Base-by-base conservation (phyloP, 2,329 filamentous ascomycete genomes). In the Colletotrichum orbiculare region DNA sequence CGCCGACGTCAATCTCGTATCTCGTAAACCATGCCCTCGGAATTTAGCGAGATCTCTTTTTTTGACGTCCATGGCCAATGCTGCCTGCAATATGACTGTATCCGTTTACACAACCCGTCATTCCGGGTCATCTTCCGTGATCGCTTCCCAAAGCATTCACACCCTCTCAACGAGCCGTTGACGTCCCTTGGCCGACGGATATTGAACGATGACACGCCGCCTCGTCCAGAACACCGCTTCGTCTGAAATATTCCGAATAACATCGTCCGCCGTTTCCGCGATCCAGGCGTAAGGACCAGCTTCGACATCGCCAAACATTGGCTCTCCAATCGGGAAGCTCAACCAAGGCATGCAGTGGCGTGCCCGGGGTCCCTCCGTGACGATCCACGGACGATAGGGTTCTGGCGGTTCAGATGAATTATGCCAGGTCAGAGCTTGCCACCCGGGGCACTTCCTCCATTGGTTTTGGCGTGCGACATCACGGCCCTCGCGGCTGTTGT, bases 401-500 rank as follows among this genome's bases (percentile, higher is more conserved):
- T 53, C 6, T 33, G 5, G 12, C 34, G 48, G 10, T 64, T 59
- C 54, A 64, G 60, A 64, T 42, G 54, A 59, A 42, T n/a, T 52
- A 25, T 41, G 11, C 38, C 43, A 15, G 11, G 60, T 25, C 47
- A 13, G 38, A 54, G 25, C 48, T 59, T 17, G 15, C 10, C 15
- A 12, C 17, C n/a, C 42, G 8, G 12, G 25, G 13, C 38, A 12
- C 46, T 47, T 59, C 9, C 41, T 35, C 8, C 8, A 41, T 47
- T 37, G 10, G n/a, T 12, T 42, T 38, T 15, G 33, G 25, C 17
- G 25, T 59, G 25, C 25, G 54, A 59, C 60, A 59, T 59, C 54
- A 53, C 37, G 34, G n/a, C 35, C 38, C 9, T 11, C n/a, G 33
- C 2, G n/a, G 8, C 13, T 8, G 9, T 35, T 9, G 13, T 25